phyloP scores from a whole-genome alignment of 306 rosid species.

The Geum urbanum region DNA sequence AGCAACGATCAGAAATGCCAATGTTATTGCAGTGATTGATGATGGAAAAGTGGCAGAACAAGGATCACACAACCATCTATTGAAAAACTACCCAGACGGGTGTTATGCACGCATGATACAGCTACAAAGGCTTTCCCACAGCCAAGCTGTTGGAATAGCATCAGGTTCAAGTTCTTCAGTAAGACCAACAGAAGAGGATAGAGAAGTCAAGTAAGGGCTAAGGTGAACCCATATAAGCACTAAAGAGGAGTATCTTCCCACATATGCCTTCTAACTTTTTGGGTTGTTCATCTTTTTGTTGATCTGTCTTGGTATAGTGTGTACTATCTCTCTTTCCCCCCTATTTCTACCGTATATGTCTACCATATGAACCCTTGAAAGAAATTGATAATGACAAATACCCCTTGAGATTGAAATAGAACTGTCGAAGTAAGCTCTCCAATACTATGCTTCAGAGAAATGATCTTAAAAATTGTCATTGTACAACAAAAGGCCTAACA shows the following conservation, averaged over 20 bases:
- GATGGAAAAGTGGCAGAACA: conserved; percentile 98
- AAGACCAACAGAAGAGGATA: conserved; percentile 60
- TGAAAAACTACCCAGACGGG: conserved; percentile 86
- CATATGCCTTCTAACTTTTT: conserved; percentile 41
- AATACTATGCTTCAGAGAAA: conserved; percentile 6
- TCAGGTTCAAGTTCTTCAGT: conserved; percentile 77
- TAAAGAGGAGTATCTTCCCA: conserved; percentile 44
- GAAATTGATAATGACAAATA: conserved; percentile 43
- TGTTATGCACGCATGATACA: conserved; percentile 90
- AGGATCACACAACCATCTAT: conserved; percentile 91
- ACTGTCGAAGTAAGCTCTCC: conserved; percentile 20
- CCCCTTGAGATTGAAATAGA: conserved; percentile 44
- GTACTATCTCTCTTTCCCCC: conserved; percentile 35
- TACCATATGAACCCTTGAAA: conserved; percentile 31
- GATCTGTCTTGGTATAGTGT: conserved; percentile 46
- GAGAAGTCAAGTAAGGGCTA: conserved; percentile 41
- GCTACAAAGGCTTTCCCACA: conserved; percentile 78
- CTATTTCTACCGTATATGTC: conserved; percentile 31
- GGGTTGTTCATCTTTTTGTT: conserved; percentile 29
- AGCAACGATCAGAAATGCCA: conserved; percentile 82
- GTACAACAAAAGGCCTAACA: background rate
- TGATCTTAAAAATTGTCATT: background rate
- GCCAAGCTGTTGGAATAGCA: conserved; percentile 79
- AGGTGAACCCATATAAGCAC: conserved; percentile 21
- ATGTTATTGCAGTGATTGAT: conserved; percentile 84